Base-by-base conservation (phyloP, 768 basidiomycete species). In the Myochromella boudieri region DNA sequence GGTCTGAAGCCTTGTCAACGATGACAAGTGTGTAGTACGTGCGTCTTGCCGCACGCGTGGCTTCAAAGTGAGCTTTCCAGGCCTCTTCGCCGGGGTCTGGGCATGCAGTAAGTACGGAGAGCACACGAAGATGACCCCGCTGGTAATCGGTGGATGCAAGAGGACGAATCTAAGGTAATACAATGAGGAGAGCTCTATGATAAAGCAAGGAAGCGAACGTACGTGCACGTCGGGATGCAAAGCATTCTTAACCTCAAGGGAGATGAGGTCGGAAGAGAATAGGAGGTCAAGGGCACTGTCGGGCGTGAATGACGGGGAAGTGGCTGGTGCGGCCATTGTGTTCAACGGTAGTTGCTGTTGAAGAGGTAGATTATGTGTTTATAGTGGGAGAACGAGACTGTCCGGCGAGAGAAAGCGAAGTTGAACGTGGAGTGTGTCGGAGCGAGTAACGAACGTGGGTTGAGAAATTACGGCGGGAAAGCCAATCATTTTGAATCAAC, bases 11-110 rank as follows among this genome's bases (percentile, higher is more conserved):
- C 46, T 82, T 80, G 64, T 85, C 78, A 50, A 95, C 70, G 60
- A 98, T 84, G 63, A 95, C 95, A 59, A 97, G 67, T 39, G 84
- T 71, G 68, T 83, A 94, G 75, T 97, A 97, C 1, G 90, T 87
- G 34, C 67, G 58, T 1, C 78, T 72, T 6, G 70, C 61, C 22
- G 69, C 66, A 51, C 80, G 78, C 56, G 86, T 69, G 29, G 74
- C 70, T 24, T 81, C 64, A 65, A 88, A 93, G 27, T 89, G 87
- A 2, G 78, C 68, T 15, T 70, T 62, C 82, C 91, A 97, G 1
- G 85, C 80, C 0, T 68, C 67, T 29, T 81, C 73, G 21, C 90
- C 78, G 7, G 81, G 76, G 64, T 84, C 82, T 4, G 85, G 80
- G 15, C 82, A 79, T 22, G 87, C 80, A 3, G 78, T 78, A 51